Evolutionary conservation across 257 asterid species (phyloP).

Genomic region (Rubia yunnanensis): DNA sequence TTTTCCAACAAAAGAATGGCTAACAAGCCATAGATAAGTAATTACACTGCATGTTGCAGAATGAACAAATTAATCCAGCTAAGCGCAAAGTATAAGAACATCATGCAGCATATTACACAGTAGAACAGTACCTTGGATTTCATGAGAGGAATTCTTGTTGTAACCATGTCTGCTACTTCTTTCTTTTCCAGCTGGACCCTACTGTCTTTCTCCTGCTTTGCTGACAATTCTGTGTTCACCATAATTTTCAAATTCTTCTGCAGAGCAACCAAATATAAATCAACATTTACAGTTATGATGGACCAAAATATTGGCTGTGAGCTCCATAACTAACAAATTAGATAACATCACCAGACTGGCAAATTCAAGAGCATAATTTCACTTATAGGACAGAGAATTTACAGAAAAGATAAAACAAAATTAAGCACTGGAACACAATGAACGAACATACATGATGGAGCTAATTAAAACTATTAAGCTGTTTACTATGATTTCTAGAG

Average conservation of each 20-base stretch:
- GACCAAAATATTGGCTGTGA: not conserved
- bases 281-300: not conserved
- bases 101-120: not conserved
- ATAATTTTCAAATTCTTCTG: constrained; percentile 82
- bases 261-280: constrained; percentile 12
- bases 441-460: not conserved
- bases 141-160: constrained; percentile 47
- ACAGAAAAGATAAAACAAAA: not conserved
- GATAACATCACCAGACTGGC: not conserved
- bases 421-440: not conserved
- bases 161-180: constrained; percentile 90
- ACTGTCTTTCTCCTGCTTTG: constrained; percentile 78
- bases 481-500: not conserved
- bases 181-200: constrained; percentile 68
- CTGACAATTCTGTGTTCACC: constrained; percentile 73
- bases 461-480: not conserved
- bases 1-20: no score
- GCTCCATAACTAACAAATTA: not conserved
- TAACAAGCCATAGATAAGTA: no score
- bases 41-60: no score
- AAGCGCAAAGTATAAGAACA: not conserved
- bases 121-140: constrained; percentile 51
- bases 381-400: not conserved
- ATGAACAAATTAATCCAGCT: not conserved
- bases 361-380: not conserved